Conservation (phyloP, 306 rosid genomes). For the Crataegus laevigata region DNA sequence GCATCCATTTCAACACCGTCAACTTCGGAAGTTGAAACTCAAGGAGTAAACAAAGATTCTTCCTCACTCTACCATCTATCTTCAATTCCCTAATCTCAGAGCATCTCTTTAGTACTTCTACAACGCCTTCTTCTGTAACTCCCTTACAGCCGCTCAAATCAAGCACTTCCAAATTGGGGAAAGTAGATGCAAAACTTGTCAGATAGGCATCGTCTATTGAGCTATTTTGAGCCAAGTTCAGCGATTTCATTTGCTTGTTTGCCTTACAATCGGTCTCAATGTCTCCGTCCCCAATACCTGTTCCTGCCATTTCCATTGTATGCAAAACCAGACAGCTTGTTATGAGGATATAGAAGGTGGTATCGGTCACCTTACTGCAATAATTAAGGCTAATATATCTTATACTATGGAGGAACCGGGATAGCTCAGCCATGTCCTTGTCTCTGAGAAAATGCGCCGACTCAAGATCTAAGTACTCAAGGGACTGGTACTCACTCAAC, state of each 20-base stretch:
- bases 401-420: slow-evolving; percentile 31
- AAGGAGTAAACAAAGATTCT: slow-evolving; percentile 21
- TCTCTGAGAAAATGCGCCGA: slow-evolving; percentile 28
- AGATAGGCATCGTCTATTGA: slow-evolving; percentile 17
- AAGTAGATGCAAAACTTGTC: slow-evolving; percentile 24
- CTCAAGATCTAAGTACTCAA: slow-evolving; percentile 47
- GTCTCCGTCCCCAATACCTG: slow-evolving; percentile 12
- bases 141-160: slow-evolving; percentile 30
- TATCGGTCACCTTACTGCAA: slow-evolving; percentile 29
- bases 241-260: slow-evolving; percentile 31
- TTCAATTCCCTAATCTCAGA: slow-evolving; percentile 35
- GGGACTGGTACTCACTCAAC: slow-evolving; percentile 26
- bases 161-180: slow-evolving; percentile 43
- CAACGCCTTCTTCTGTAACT: slow-evolving; percentile 34
- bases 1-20: slow-evolving; percentile 35
- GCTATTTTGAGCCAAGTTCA: slow-evolving; percentile 28
- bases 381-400: slow-evolving; percentile 35
- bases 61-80: slow-evolving; percentile 22
- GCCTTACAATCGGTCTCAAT: slow-evolving; percentile 1
- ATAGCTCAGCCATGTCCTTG: slow-evolving; percentile 27
- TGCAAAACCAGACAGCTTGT: slow-evolving; percentile 36
- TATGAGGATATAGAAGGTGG: slow-evolving; percentile 36
- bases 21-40: slow-evolving; percentile 34
- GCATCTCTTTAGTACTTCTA: slow-evolving; percentile 38
- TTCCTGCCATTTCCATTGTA: slow-evolving; percentile 40